Percentiles rank a stretch among this genome's conserved stretches.
phyloP scores from a whole-genome alignment of 345 rosid genomes.

The Syzygium grande region DNA sequence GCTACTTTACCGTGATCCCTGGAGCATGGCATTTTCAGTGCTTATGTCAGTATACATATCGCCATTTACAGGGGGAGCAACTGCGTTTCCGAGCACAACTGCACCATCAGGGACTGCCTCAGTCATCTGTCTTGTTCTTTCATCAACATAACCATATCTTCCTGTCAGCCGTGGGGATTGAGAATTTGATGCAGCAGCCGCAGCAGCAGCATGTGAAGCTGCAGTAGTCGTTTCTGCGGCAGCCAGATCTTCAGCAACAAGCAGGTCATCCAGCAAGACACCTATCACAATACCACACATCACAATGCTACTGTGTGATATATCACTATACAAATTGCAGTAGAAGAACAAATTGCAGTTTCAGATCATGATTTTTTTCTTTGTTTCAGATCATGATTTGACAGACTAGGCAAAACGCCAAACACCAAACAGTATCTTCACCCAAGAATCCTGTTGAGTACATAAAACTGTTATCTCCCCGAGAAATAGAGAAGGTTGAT shows the following conservation, averaged over 20 bases:
- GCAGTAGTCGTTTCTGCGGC: slow-evolving; percentile 98
- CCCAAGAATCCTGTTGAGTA: neutral
- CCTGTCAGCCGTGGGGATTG: slow-evolving; percentile 57
- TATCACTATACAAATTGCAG: neutral
- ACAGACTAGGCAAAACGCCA: neutral
- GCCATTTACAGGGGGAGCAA: slow-evolving; percentile 94
- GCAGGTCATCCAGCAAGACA: slow-evolving; percentile 94
- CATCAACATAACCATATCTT: slow-evolving; percentile 77
- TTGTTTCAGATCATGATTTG: neutral
- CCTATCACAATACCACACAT: slow-evolving; percentile 34
- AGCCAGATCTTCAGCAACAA: slow-evolving; percentile 97
- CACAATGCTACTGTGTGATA: neutral
- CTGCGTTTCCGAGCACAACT: slow-evolving; percentile 88
- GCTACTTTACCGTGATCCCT: slow-evolving; percentile 59
- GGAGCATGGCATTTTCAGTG: slow-evolving; percentile 91
- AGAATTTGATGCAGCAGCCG: slow-evolving; percentile 69
- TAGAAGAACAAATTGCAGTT: neutral
- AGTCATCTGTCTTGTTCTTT: slow-evolving; percentile 62
- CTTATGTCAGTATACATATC: slow-evolving; percentile 93
- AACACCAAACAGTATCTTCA: neutral
- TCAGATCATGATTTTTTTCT: neutral
- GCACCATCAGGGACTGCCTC: slow-evolving; percentile 71
- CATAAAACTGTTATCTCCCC: neutral
- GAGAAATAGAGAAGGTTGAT: neutral
- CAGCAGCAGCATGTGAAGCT: slow-evolving; percentile 98